Conservation (phyloP, 441 rosid species). For the Euphorbia corollata region DNA sequence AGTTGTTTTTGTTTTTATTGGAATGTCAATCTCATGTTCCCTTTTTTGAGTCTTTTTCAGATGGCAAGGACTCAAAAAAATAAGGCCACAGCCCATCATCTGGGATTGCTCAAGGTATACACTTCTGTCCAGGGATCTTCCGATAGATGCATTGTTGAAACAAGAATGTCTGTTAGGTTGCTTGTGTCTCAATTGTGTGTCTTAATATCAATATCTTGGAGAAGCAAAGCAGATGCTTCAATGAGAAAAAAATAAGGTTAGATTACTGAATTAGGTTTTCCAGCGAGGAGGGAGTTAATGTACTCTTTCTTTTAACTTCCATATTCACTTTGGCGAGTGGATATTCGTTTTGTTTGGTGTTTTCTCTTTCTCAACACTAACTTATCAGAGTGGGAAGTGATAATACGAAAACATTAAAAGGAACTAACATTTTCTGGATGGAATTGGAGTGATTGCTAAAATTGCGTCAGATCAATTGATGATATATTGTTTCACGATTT, state of each 20-base stretch:
- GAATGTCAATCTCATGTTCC: neutral
- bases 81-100: slow-evolving; percentile 88
- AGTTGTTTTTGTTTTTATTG: neutral
- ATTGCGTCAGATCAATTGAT: neutral
- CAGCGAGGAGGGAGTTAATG: neutral
- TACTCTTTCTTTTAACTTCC: neutral
- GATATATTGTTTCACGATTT: neutral
- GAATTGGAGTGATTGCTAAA: neutral
- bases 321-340: neutral
- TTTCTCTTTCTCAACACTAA: neutral
- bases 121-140: neutral
- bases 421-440: neutral
- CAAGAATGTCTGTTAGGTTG: neutral
- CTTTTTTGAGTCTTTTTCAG: slow-evolving; percentile 28
- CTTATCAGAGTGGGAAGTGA: neutral
- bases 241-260: neutral
- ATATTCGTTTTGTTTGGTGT: neutral
- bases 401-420: neutral
- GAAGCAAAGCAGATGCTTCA: neutral
- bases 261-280: neutral
- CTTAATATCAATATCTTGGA: neutral
- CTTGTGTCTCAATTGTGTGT: neutral
- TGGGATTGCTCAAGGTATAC: slow-evolving; percentile 82
- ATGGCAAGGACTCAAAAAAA: slow-evolving; percentile 85
- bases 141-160: neutral